Base-by-base conservation (phyloP, 345 rosid genomes). In the Psidium guajava region DNA sequence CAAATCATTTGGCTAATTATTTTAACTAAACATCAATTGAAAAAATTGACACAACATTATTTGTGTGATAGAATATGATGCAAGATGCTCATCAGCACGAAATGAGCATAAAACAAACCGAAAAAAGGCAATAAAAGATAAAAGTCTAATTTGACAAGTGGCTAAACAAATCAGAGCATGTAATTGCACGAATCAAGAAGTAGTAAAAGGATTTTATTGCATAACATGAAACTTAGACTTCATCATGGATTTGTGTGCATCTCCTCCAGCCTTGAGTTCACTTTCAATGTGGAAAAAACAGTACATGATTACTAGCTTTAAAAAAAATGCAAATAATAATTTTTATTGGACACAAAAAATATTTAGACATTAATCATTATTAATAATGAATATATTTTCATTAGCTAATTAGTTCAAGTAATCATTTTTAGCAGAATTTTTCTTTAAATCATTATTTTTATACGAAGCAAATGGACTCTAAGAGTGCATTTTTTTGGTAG, bases 1-100 rank as follows among this genome's bases (percentile, higher is more conserved):
- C 12, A 1, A 1, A 69, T 2, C 21, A 22, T 9, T 36, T 0
- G 3, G 1, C 18, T 3, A 18, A 11, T 1, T 6, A 2, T 1
- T 61, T 20, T 28, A 61, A 15, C 11, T 61, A 28, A 18, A 15
- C 15, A 11, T 64, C 1, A 0, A 0, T 28, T 64, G 28, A 3
- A 64, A 15, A 28, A 28, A 64, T 1, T 1, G 42, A 28, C 11
- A 8, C 0, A 0, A 4, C 75, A 18, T 69, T 42, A 18, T 6
- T 18, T 20, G 40, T 36, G 80, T 6, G 0, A 69, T 12, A 2
- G 2, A 16, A 64, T 32, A 16, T 1, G 24, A 18, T 18, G 0
- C 15, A 28, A 3, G 4, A 28, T 64, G 16, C 49, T 82, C 64
- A 32, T 11, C 10, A 10, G 47, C 47, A 24, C 52, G 69, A 54